Conservation (phyloP, 148 eudicot genomes). For the Gaultheria prostrata region DNA sequence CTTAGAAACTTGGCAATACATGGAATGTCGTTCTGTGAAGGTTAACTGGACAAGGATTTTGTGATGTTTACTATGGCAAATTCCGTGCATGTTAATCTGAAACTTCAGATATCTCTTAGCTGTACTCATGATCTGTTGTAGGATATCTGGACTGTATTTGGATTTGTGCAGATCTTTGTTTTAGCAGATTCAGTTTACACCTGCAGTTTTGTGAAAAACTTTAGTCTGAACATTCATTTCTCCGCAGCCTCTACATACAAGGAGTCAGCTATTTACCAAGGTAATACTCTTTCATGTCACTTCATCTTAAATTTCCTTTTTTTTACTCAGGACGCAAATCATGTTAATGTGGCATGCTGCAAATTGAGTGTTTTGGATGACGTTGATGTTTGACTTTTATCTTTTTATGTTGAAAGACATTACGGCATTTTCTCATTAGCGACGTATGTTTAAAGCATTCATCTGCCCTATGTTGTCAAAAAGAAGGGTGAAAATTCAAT, state of each 20-base stretch:
- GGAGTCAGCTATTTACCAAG: slow-evolving; percentile 85
- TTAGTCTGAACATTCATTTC: slow-evolving; percentile 14
- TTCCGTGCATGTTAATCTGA: background rate
- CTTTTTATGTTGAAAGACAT: background rate
- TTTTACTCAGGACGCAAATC: background rate
- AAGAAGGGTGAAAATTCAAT: background rate
- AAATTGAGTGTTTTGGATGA: background rate
- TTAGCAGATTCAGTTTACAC: slow-evolving; percentile 13
- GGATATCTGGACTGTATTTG: background rate
- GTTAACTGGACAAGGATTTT: background rate
- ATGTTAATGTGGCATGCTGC: background rate
- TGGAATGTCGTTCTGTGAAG: background rate
- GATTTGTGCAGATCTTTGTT: background rate
- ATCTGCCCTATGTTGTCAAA: background rate
- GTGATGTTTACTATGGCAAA: slow-evolving; percentile 6
- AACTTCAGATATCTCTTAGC: background rate
- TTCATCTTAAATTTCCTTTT: background rate
- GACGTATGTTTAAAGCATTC: background rate
- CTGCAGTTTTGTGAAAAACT: background rate
- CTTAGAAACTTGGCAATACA: too few relatives aligned
- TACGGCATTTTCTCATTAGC: background rate
- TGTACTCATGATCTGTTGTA: background rate
- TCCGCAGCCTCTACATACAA: slow-evolving; percentile 81
- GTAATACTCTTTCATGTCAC: slow-evolving; percentile 33
- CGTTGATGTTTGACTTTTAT: background rate